Evolutionary conservation across 805 yeast species (phyloP).

Genomic region (Limtongozyma cylindracea): DNA sequence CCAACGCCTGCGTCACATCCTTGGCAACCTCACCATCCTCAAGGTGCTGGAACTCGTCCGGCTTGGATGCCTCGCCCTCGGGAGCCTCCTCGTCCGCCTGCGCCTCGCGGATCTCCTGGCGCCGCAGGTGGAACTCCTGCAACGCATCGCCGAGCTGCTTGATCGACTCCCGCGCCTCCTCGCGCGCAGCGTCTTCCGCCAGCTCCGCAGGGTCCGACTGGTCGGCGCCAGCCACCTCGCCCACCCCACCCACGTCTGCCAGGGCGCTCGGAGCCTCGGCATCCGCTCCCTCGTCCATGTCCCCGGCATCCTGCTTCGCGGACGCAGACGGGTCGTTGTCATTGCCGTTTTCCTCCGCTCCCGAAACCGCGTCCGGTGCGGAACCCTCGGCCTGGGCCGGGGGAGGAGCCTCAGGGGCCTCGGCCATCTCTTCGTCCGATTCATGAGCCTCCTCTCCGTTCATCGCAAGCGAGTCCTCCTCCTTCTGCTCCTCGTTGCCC

Average conservation of each 20-base stretch:
- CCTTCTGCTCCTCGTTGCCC: no score
- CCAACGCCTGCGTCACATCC: conserved; percentile 74
- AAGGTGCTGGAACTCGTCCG: conserved; percentile 70
- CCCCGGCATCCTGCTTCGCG: conserved; percentile 29
- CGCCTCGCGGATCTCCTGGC: conserved; percentile 48
- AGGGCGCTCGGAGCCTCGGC: conserved; percentile 27
- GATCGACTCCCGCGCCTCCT: conserved; percentile 49
- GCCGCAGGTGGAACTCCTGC: conserved; percentile 78
- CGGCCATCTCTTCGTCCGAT: conserved; percentile 7
- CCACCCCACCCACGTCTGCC: no score
- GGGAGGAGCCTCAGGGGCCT: conserved; percentile 12
- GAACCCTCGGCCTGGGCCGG: conserved; percentile 10
- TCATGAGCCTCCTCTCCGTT: no score
- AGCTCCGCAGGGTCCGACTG: conserved; percentile 14
- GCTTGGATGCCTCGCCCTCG: conserved; percentile 33
- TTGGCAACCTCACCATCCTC: conserved; percentile 52
- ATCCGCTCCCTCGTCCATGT: conserved; percentile 25
- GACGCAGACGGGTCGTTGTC: conserved; percentile 26
- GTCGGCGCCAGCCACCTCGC: conserved; percentile 48
- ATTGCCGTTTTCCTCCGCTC: conserved; percentile 15
- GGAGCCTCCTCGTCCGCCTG: conserved; percentile 20
- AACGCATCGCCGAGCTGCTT: conserved; percentile 79
- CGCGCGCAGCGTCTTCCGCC: conserved; percentile 22
- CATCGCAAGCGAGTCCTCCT: no score
- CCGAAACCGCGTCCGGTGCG: conserved; percentile 26